Evolutionary conservation across 805 yeast species (phyloP).

Genomic region (Teunomyces gatunensis): DNA sequence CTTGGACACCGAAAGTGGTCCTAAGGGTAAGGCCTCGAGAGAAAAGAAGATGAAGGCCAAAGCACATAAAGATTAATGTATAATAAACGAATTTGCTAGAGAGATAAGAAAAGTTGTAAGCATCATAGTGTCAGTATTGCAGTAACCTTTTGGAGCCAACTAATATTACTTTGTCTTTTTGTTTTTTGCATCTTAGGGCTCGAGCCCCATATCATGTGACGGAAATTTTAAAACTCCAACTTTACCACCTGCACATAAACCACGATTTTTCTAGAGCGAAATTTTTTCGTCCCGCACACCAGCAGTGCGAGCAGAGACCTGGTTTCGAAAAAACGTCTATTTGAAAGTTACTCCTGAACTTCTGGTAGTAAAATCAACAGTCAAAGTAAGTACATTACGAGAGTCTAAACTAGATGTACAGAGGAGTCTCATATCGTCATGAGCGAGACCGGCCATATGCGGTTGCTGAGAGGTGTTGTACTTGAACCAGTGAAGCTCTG

Average conservation of each 20-base stretch:
- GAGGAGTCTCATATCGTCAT: neutral
- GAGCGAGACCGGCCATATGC: neutral
- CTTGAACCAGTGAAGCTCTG: neutral
- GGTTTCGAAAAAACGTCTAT: conserved; percentile 8
- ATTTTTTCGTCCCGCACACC: conserved; percentile 3
- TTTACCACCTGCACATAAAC: conserved; percentile 7
- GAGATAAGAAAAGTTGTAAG: neutral
- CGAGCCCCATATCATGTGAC: neutral
- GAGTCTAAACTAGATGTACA: neutral
- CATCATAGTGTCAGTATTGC: too few relatives aligned
- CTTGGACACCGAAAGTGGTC: conserved; percentile 56
- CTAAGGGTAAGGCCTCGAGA: conserved; percentile 47
- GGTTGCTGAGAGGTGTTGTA: neutral
- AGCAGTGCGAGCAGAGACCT: conserved; percentile 1
- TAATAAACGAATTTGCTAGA: neutral
- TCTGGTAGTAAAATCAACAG: conserved; percentile 8
- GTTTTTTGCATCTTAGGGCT: conserved; percentile 4
- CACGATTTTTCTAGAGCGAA: neutral
- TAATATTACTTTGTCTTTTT: too few relatives aligned
- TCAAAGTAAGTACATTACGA: conserved; percentile 8
- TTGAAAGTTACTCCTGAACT: conserved; percentile 5
- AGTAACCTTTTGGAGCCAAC: too few relatives aligned
- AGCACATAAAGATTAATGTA: conserved; percentile 25
- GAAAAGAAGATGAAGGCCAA: conserved; percentile 41
- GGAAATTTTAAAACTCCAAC: neutral